These are phyloP conservation scores for Quillaja saponaria DNA, from an alignment of 306 rosid genomes.

Conservation along the genomic window DNA sequence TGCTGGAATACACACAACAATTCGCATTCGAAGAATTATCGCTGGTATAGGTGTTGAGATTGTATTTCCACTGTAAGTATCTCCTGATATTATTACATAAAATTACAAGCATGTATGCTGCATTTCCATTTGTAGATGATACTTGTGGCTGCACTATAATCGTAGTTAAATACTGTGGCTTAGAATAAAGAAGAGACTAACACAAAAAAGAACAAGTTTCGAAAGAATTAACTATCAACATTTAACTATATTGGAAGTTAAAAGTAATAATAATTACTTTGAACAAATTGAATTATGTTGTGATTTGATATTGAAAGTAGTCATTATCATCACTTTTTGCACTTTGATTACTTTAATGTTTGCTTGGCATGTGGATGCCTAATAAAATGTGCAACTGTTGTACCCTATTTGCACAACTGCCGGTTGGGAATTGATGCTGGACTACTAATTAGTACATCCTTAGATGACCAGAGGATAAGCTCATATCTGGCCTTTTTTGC, in stretches of 20 bases:
- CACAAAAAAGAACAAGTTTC: neutral
- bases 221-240: neutral
- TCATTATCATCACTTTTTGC: neutral
- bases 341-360: slow-evolving; percentile 9
- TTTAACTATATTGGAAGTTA: neutral
- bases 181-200: slow-evolving; percentile 12
- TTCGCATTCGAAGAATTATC: slow-evolving; percentile 83
- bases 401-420: neutral
- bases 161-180: slow-evolving; percentile 13
- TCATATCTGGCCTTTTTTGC: slow-evolving; percentile 1
- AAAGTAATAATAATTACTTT: slow-evolving; percentile 1
- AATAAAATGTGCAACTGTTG: slow-evolving; percentile 10
- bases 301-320: slow-evolving; percentile 6
- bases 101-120: neutral
- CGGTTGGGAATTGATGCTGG: slow-evolving; percentile 1
- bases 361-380: neutral
- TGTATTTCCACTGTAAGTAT: slow-evolving; percentile 83
- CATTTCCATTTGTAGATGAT: slow-evolving; percentile 6
- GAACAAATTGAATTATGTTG: slow-evolving; percentile 15
- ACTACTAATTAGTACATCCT: slow-evolving; percentile 1
- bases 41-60: slow-evolving; percentile 97
- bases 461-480: slow-evolving; percentile 18
- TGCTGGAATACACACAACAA: slow-evolving; percentile 94
- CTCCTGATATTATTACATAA: slow-evolving; percentile 9
- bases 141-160: slow-evolving; percentile 2